phyloP scores from a whole-genome alignment of 2,329 filamentous ascomycete genomes.

The Hirsutella thompsonii region DNA sequence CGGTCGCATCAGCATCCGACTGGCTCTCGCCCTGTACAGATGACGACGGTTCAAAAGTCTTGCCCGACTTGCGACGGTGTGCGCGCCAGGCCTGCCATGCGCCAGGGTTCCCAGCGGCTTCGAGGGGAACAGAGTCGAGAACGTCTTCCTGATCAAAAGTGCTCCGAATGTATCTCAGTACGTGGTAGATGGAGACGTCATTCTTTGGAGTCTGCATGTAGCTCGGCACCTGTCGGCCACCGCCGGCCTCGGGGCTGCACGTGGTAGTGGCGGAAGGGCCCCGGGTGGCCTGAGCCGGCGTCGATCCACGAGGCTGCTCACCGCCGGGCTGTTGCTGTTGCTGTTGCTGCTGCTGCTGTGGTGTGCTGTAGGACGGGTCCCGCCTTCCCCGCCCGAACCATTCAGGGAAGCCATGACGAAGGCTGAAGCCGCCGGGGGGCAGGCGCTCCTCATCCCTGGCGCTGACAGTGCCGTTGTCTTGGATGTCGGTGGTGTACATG shows the following conservation, averaged over 20 bases:
- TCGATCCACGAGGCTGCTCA: conserved; percentile 17
- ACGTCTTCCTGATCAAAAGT: conserved; percentile 68
- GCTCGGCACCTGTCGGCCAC: conserved; percentile 16
- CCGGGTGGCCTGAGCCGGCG: conserved; percentile 12
- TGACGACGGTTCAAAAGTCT: conserved; percentile 10
- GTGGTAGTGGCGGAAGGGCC: conserved; percentile 6
- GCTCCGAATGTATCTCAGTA: conserved; percentile 70
- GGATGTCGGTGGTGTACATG: conserved; percentile 72
- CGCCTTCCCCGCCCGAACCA: conserved; percentile 63
- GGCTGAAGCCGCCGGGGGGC: conserved; percentile 78
- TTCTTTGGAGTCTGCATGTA: conserved; percentile 28
- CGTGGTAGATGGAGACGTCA: conserved; percentile 45
- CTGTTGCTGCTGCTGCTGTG: too few relatives aligned
- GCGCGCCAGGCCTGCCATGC: conserved; percentile 91
- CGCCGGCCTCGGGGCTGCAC: conserved; percentile 17
- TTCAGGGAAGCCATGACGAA: conserved; percentile 78
- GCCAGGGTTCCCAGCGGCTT: conserved; percentile 76
- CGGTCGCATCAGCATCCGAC: neutral
- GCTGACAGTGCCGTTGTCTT: conserved; percentile 65
- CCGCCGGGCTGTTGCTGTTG: conserved; percentile 30
- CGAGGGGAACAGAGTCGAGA: conserved; percentile 65
- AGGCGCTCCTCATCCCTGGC: conserved; percentile 73
- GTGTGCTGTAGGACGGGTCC: conserved; percentile 22
- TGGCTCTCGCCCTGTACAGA: conserved; percentile 1
- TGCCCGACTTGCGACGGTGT: conserved; percentile 35